phyloP scores from a whole-genome alignment of 2,329 filamentous ascomycete species.

The Aspergillus sp. region DNA sequence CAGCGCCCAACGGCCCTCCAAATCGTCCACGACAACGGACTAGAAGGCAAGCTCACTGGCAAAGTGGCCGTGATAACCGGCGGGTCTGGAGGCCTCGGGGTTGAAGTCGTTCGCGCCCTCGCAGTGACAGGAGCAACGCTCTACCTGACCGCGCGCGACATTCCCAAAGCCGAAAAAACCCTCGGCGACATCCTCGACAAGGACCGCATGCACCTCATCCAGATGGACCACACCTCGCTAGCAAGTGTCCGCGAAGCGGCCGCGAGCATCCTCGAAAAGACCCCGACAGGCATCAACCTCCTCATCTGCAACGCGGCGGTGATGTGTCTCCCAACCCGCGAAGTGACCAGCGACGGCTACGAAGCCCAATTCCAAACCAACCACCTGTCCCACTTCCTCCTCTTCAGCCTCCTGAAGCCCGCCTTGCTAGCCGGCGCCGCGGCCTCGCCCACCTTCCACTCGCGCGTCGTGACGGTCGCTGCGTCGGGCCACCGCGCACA shows the following conservation, averaged over 20 bases:
- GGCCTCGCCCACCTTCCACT: slow-evolving; percentile 38
- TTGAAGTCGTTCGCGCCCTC: slow-evolving; percentile 52
- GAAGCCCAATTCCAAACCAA: slow-evolving; percentile 60
- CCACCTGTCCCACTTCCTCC: slow-evolving; percentile 58
- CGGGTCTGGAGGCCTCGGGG: slow-evolving; percentile 44
- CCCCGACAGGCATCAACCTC: neutral
- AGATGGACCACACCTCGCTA: neutral
- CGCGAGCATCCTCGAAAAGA: neutral
- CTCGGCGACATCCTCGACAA: neutral
- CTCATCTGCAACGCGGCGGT: neutral
- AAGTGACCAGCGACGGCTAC: slow-evolving; percentile 32
- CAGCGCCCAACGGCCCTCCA: slow-evolving; percentile 13
- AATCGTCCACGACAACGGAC: slow-evolving; percentile 27
- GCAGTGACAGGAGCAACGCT: slow-evolving; percentile 38
- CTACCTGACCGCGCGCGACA: slow-evolving; percentile 43
- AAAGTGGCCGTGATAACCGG: slow-evolving; percentile 24
- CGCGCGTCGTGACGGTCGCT: slow-evolving; percentile 54
- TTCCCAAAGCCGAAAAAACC: slow-evolving; percentile 25
- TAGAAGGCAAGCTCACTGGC: slow-evolving; percentile 21
- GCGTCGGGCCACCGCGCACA: slow-evolving; percentile 49
- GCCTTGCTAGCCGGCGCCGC: slow-evolving; percentile 27
- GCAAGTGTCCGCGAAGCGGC: neutral
- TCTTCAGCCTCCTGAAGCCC: slow-evolving; percentile 55
- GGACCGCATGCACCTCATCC: slow-evolving; percentile 20
- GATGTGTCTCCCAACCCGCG: slow-evolving; percentile 45